Evolutionary conservation across 1,284 basidiomycete genomes (phyloP), one percentile per base, ranked within the genome.

Genomic region (Cryptococcus sp.): DNA sequence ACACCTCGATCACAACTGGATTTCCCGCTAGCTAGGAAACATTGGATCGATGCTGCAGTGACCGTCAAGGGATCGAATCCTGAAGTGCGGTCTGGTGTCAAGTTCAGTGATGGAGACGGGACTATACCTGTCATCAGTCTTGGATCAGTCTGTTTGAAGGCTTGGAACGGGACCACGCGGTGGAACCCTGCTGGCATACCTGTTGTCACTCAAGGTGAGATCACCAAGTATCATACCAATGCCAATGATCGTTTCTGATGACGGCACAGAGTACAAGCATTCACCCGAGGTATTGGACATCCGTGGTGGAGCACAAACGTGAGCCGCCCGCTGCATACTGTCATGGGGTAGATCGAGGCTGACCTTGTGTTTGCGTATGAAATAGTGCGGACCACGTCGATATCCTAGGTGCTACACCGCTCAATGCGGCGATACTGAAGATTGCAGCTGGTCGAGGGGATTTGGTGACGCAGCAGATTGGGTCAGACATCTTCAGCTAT

Each of bases 141-240:
- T 40, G 95, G 94, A 8, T 87, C 90, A 7, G 98, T 99, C 93
- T 98, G 95, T 71, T 87, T 88, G 7, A 90, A 91, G 70, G 95
- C 93, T 3, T 97, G 95, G 95, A 92, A 93, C 77, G 83, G 87
- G 56, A 83, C 84, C 62, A 78, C 76, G 13, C 83, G 87, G 52
- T 99, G 93, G 90, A 99, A 99, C 77, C 96, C 96, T 1, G 89
- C 87, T n/a, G 85, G 89, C 17, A 91, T 94, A 68, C 82, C 86
- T 67, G 82, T 98, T 39, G 85, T 88, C 17, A 96, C 93, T 3
- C 87, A 94, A 64, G 94, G 97, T 77, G 58, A 68, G 69, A 16
- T 22, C 6, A 22, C 25, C 1, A 5, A n/a, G 3, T 31, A 13
- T 38, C 3, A 23, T 39, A 23, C 23, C 22, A 8, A 7, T n/a